Conservation (phyloP, 2,329 filamentous ascomycete genomes). For the Didymella arachidicola region DNA sequence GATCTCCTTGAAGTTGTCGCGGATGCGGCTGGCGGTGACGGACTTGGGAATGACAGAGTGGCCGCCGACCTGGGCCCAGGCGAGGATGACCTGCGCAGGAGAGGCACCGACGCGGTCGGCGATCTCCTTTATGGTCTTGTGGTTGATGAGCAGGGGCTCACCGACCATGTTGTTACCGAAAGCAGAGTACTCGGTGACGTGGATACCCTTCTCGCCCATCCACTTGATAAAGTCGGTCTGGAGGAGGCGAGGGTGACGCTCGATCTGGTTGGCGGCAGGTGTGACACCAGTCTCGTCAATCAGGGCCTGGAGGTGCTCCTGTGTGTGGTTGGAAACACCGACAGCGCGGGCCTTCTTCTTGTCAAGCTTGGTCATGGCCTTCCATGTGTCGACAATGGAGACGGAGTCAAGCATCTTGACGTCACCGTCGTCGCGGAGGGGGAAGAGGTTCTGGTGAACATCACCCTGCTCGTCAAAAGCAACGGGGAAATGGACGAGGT, state of each 20-base stretch:
- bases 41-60: conserved; percentile 46
- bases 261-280: conserved; percentile 43
- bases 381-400: conserved; percentile 54
- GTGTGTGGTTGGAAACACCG: conserved; percentile 43
- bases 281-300: conserved; percentile 54
- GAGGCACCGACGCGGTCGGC: conserved; percentile 69
- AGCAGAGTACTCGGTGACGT: conserved; percentile 50
- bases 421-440: conserved; percentile 26
- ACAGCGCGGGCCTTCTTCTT: conserved; percentile 46
- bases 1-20: conserved; percentile 45
- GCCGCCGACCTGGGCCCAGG: conserved; percentile 79
- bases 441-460: conserved; percentile 37
- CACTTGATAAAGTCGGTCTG: conserved; percentile 41
- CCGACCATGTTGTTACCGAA: conserved; percentile 66
- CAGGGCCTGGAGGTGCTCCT: conserved; percentile 59
- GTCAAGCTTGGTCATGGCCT: conserved; percentile 51
- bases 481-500: conserved; percentile 74
- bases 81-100: conserved; percentile 80
- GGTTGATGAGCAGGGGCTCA: conserved; percentile 50
- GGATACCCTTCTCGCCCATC: conserved; percentile 43
- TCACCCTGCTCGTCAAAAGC: conserved; percentile 58
- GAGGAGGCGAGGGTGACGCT: conserved; percentile 41
- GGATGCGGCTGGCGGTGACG: conserved; percentile 41
- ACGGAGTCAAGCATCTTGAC: conserved; percentile 61
- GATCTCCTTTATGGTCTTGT: conserved; percentile 69